Evolutionary conservation across 169 alveolate species (phyloP), one percentile per base, ranked within the genome.

Genomic region (Plasmodium malariae): DNA sequence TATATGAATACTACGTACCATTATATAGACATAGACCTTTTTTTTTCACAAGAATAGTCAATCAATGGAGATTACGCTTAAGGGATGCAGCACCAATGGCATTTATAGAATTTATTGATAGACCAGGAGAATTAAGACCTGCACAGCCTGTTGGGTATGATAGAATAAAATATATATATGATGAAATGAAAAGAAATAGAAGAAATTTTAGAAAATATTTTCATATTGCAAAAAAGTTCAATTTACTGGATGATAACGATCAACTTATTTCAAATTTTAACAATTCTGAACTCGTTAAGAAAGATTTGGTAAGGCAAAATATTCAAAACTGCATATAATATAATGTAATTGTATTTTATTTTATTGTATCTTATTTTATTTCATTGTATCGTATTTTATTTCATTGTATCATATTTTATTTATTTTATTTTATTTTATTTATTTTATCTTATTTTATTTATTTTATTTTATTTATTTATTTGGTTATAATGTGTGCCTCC

Each of bases 1-100:
- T 96, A 57, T 95, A 94, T 63, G 97, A 96, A 71, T 83, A 87
- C 68, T 93, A 94, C 57, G 94, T 96, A 4, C 97, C 97, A 26
- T 92, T 93, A 74, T 96, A 96, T 89, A 72, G 91, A 12, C 76
- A 94, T 57, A 86, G 98, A 32, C 90, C 93, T 0, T 95, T 92
- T 88, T 96, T 95, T 85, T 94, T 87, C 89, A 96, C 98, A 6
- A 85, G 98, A 17, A 94, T 96, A 37, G 89, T 96, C 28, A 95
- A 95, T 72, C 97, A 95, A 72, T 95, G 94, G 94, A 93, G 94
- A 26, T 62, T 94, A 24, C 87, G 98, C 45, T 69, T 87, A 72
- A 26, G 96, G 40, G 98, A 96, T 83, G 94, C 96, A 4, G 95
- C 97, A 2, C 96, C 97, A 1, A 92, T 95, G 97, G 98, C 97